Base-by-base conservation (phyloP, 495 filamentous ascomycete species). In the Aspergillus sclerotiicarbonarius region DNA sequence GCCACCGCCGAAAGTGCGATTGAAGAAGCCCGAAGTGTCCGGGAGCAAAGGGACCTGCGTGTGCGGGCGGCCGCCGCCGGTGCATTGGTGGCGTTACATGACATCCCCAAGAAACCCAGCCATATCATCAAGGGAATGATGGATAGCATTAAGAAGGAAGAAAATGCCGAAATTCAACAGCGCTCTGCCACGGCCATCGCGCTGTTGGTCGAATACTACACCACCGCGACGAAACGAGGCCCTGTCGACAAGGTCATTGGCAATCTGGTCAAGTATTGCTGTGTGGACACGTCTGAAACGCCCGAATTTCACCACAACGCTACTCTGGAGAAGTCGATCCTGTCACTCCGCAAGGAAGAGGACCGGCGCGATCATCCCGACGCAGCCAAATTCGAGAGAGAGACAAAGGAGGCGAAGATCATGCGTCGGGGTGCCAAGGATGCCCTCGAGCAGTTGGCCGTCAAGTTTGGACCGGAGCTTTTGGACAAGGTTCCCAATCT, bases 141-240 rank as follows among this genome's bases (percentile, higher is more conserved):
- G 93, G 94, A 98, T 63, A 97, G 92, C 67, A 84, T 98, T 69
- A 98, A 98, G 76, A 83, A 84, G 31, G 94, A 98, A 71, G 93
- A 98, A 64, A 97, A 93, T 62, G 67, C 88, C 33, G 91, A 96
- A 61, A 79, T 98, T 37, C 94, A 98, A 68, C 84, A 85, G 61
- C 90, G 93, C 29, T 96, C 95, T 21, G 91, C 92, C 8, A 81
- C 80, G 7, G 90, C 91, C 15, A 85, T 97, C 32, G 89, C 90
- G 6, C 76, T 82, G 18, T 80, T 97, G n/a, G 85, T 98, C n/a
- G 84, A 88, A 57, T 80, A 92, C 25, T 92, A 97, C 64, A 90
- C 90, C 7, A 80, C 82, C 12, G 81, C 84, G 8, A 86, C 89
- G 8, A 88, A 90, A 49, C 81, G 84, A 31, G 89, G 86, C 29